Evolutionary conservation across 2,329 filamentous ascomycete genomes (phyloP), one percentile per base, ranked within the genome.

Genomic region (Macrophomina pseudophaseolina): DNA sequence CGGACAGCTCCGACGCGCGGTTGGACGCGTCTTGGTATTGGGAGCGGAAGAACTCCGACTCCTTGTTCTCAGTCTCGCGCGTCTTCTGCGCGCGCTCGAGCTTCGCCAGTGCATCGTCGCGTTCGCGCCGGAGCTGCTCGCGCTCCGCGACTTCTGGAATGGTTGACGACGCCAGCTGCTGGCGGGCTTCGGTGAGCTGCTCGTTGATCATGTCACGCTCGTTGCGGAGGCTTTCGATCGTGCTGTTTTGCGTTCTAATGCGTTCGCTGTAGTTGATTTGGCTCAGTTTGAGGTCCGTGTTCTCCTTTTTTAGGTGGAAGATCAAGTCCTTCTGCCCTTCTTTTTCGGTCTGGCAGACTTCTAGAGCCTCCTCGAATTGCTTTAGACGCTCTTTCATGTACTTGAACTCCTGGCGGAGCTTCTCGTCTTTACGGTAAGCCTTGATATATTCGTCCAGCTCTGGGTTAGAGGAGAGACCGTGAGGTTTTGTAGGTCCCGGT

Each of bases 1-100:
- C 42, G 12, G 52, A 56, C 33, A 32, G 32, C 28, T 49, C 49
- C 1, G 48, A 35, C 18, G 66, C 52, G 3, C 14, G 2, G 51
- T 48, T 63, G 38, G 62, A 59, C 6, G 71, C 71, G 6, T 60
- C 62, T 35, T 70, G 88, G 71, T 91, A 91, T 9, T 83, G 79
- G 4, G 81, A 80, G 63, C 86, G 84, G 12, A 83, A 79, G 71
- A 88, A 91, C 1, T 88, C 85, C 32, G 83, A 78, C 4, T 88
- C 85, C 14, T 79, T 80, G 33, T 84, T 76, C 1, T 75, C 69
- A 14, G 70, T 75, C 38, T 74, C 68, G 12, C 80, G 74, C 7
- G 74, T 70, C 44, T 72, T 72, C 9, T 74, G 70, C 5, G 72
- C 74, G 4, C 72, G 73, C 48, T 76, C 77, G 6, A 79, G 70